Base-by-base conservation (phyloP, 148 eudicot genomes). In the Rhododendron ferrugineum region DNA sequence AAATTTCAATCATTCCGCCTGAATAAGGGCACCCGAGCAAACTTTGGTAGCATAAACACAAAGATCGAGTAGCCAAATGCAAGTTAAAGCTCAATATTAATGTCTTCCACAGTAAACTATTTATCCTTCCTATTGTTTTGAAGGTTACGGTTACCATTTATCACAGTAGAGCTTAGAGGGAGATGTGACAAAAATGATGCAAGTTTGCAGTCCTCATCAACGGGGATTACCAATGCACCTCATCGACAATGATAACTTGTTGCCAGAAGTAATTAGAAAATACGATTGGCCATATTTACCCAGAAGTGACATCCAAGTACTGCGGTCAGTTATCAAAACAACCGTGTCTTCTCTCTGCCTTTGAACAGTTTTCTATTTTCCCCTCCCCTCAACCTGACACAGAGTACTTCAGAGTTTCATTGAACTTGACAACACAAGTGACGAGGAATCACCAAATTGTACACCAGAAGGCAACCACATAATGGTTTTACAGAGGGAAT, bases 291-390 rank as follows among this genome's bases (percentile, higher is more conserved):
- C 47, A 70, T 6, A 46, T 42, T n/a, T 44, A 16, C 10, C 73
- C 42, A 9, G 16, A 11, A 40, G 30, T 8, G 28, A 64, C n/a
- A 40, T 42, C 36, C 75, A 64, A 62, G 6, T 44, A 28, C 60
- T 83, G 47, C 26, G 44, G 58, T 30, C 85, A 70, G 75, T 20
- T 18, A 44, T 28, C 85, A 83, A 28, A 64, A 36, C 83, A 60
- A 60, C 26, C 32, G 1, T 81, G 84, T 26, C 84, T 56, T 26
- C 73, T 60, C 83, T 22, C 4, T 60, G 50, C 74, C 73, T 20
- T 60, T 8, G 22, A 37, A 11, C 37, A 13, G 6, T 3, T 54
- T 23, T 42, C 44, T 40, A 18, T 36, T 32, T 13, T 56, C 62
- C 62, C 60, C 58, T 54, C 58, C 58, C 47, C 50, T 47, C 81